Percentiles rank a stretch among this genome's conserved stretches.
These are phyloP conservation scores for Trametes sp. DNA, from an alignment of 1,284 basidiomycete genomes.

Conservation along the genomic window DNA sequence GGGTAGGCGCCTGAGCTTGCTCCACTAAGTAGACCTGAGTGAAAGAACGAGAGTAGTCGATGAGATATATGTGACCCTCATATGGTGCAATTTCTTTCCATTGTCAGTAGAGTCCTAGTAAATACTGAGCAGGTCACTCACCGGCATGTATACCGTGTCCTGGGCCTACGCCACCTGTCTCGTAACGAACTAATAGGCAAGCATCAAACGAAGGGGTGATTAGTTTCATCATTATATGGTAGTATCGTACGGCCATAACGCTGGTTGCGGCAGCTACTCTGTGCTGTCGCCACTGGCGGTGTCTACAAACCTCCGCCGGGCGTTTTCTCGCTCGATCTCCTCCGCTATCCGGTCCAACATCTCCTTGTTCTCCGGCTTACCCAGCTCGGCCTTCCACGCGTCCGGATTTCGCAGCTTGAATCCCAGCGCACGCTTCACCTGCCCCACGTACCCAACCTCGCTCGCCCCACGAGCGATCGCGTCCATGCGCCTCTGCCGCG, in stretches of 20 bases:
- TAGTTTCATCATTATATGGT: background rate
- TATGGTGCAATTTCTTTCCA: no score
- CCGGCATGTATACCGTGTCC: no score
- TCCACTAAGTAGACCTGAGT: no score
- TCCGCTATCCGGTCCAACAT: conserved; percentile 47
- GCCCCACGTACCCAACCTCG: conserved; percentile 69
- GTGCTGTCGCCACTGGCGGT: background rate
- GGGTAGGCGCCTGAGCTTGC: no score
- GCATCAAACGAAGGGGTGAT: no score
- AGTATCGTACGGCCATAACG: no score
- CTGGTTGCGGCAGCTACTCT: background rate
- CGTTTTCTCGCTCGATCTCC: conserved; percentile 44
- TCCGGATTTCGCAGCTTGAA: conserved; percentile 54
- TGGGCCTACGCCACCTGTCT: no score
- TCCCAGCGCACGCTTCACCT: conserved; percentile 58
- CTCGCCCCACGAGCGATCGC: conserved; percentile 55
- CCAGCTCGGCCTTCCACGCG: conserved; percentile 54
- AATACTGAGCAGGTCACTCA: no score
- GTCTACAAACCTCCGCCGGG: conserved; percentile 17
- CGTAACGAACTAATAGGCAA: no score
- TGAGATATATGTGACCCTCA: no score
- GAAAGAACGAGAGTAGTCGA: no score
- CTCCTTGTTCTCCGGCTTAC: conserved; percentile 45
- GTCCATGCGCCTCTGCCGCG: conserved; percentile 53
- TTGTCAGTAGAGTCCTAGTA: no score